These are phyloP conservation scores for Cenchrus purpureus DNA, from an alignment of 176 grass and related monocot species.

Conservation along the genomic window DNA sequence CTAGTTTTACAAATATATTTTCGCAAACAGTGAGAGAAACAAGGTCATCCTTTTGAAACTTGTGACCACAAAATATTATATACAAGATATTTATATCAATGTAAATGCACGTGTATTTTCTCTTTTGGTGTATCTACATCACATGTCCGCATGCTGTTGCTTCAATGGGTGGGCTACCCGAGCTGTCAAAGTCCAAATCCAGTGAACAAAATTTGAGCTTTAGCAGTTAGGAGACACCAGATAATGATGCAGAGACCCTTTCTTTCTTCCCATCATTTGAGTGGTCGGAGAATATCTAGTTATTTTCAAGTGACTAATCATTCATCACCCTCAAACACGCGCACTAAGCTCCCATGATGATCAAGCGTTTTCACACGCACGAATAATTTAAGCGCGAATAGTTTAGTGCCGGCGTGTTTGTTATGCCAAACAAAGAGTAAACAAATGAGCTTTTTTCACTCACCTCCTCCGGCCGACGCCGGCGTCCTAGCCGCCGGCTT, in stretches of 20 bases:
- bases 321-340: neutral
- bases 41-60: neutral
- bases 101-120: neutral
- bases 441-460: neutral
- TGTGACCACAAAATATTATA: neutral
- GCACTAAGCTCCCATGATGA: neutral
- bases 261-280: too few relatives aligned
- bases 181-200: too few relatives aligned
- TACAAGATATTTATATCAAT: neutral
- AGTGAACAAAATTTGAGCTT: too few relatives aligned
- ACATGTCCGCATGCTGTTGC: too few relatives aligned
- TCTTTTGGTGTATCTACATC: too few relatives aligned
- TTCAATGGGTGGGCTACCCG: too few relatives aligned
- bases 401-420: neutral
- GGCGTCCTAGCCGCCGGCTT: too few relatives aligned
- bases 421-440: neutral
- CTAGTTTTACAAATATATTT: neutral
- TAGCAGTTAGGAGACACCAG: too few relatives aligned
- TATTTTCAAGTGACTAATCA: neutral
- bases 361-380: neutral
- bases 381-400: neutral
- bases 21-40: neutral
- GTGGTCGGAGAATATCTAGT: neutral
- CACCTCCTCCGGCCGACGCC: slow-evolving; percentile 28
- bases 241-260: too few relatives aligned